Evolutionary conservation across 768 basidiomycete species (phyloP).

Genomic region (Porpolomopsis calyptriformis): DNA sequence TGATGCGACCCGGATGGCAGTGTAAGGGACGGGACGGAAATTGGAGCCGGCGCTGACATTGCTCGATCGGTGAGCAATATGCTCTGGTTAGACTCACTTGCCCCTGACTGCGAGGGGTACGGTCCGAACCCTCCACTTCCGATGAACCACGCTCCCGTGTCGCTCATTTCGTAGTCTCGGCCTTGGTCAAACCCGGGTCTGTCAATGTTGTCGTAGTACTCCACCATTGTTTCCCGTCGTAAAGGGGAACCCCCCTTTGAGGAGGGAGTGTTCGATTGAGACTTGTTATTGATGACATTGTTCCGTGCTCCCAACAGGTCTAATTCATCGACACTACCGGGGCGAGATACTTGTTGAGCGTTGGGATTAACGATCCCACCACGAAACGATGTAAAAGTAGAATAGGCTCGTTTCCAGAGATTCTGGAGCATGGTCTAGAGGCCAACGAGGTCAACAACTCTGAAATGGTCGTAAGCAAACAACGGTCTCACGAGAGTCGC

Average conservation of each 20-base stretch:
- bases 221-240: too few relatives aligned
- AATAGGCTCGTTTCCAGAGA: constrained; percentile 26
- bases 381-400: constrained; percentile 20
- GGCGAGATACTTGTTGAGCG: background rate
- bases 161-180: too few relatives aligned
- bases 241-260: too few relatives aligned
- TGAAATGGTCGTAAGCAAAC: background rate
- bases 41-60: too few relatives aligned
- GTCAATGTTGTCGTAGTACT: too few relatives aligned
- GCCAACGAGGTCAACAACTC: background rate
- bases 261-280: constrained; percentile 22
- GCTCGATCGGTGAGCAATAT: too few relatives aligned
- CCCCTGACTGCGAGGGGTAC: too few relatives aligned
- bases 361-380: constrained; percentile 13
- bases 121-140: too few relatives aligned
- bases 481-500: constrained; percentile 23
- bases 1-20: background rate
- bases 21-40: too few relatives aligned
- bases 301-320: constrained; percentile 31
- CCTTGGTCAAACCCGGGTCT: too few relatives aligned
- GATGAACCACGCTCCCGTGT: too few relatives aligned
- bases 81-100: too few relatives aligned
- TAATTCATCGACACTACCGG: constrained; percentile 24
- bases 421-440: constrained; percentile 28
- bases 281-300: constrained; percentile 22